Conservation (phyloP, 331 rosid genomes). For the Erythrophleum ivorense region DNA sequence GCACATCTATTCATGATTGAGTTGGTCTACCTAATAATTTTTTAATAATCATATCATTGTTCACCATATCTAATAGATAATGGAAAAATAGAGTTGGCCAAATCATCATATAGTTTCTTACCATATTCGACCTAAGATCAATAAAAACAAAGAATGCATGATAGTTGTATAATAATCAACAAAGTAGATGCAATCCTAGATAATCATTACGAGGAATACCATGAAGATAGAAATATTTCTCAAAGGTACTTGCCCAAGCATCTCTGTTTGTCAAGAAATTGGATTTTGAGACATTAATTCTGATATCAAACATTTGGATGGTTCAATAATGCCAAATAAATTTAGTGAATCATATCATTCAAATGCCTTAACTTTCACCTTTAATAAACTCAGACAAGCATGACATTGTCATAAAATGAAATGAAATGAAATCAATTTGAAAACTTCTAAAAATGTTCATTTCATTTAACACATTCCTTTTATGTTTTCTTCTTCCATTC, state of each 20-base stretch:
- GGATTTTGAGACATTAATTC: too few species aligned
- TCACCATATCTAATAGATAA: background rate
- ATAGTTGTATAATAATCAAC: background rate
- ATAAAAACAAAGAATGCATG: conserved; percentile 1
- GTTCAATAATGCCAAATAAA: too few species aligned
- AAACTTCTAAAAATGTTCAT: too few species aligned
- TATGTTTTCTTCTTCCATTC: too few species aligned
- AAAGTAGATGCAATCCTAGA: conserved; percentile 75
- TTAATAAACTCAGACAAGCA: too few species aligned
- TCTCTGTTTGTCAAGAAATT: conserved; percentile 96
- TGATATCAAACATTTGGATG: too few species aligned
- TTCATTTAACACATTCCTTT: too few species aligned
- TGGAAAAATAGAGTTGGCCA: background rate
- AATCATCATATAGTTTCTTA: background rate
- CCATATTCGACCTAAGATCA: background rate
- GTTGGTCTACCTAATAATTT: background rate
- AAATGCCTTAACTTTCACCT: too few species aligned
- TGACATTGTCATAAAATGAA: too few species aligned
- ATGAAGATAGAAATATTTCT: conserved; percentile 69
- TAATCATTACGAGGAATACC: conserved; percentile 84
- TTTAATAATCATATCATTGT: background rate
- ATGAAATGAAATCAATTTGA: too few species aligned
- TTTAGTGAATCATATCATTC: too few species aligned
- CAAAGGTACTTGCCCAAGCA: conserved; percentile 98
- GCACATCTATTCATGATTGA: background rate